Conservation (phyloP, 768 basidiomycete genomes). For the Trametes meyenii region DNA sequence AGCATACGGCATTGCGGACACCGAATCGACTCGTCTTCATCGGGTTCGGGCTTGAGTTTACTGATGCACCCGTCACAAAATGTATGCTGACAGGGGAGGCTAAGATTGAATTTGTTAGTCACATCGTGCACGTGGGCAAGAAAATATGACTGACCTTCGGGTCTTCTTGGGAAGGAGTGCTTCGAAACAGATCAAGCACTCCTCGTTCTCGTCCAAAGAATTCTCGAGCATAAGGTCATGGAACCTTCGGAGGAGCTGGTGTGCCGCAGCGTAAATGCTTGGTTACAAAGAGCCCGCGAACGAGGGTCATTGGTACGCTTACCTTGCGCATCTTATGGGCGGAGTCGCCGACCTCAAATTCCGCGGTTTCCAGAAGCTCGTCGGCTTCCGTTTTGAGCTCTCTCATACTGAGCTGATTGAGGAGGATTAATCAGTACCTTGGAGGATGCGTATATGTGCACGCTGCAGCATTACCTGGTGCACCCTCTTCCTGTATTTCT, state of each 20-base stretch:
- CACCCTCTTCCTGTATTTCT: conserved; percentile 29
- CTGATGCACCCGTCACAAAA: conserved; percentile 44
- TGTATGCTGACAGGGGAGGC: conserved; percentile 48
- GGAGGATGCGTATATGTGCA: background rate
- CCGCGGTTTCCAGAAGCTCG: conserved; percentile 37
- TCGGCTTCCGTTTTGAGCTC: conserved; percentile 43
- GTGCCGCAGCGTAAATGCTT: background rate
- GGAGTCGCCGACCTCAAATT: conserved; percentile 38
- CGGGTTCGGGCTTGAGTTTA: conserved; percentile 25
- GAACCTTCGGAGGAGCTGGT: conserved; percentile 45
- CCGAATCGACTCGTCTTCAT: conserved; percentile 33
- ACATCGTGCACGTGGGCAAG: no score
- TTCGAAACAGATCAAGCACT: conserved; percentile 45
- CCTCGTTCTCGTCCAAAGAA: conserved; percentile 41
- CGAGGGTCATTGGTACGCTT: background rate
- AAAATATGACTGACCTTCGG: conserved; percentile 35
- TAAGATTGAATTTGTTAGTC: conserved; percentile 17
- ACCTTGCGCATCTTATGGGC: conserved; percentile 47
- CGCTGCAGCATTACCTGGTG: conserved; percentile 21
- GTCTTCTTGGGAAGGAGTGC: conserved; percentile 36
- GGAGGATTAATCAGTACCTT: conserved; percentile 7
- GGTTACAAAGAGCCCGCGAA: background rate
- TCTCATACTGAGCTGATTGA: conserved; percentile 32
- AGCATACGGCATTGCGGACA: conserved; percentile 44
- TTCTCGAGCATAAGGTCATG: conserved; percentile 41